Evolutionary conservation across 2,329 filamentous ascomycete species (phyloP).

Genomic region (Fusarium cyanostomum): DNA sequence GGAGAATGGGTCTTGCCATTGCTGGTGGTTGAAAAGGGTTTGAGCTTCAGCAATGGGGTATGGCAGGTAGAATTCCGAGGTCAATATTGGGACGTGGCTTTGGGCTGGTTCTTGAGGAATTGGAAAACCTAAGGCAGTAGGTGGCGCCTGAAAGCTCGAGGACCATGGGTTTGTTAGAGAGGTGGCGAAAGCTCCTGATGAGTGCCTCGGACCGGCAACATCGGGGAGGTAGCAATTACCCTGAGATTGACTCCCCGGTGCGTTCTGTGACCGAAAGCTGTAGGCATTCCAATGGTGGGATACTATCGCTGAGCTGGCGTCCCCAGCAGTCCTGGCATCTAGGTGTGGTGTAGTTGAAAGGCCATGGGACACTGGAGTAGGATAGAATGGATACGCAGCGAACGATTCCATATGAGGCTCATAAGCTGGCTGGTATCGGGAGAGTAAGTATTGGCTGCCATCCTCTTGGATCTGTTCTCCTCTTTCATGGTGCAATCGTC

Average conservation of each 20-base stretch:
- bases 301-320: background rate
- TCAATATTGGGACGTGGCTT: background rate
- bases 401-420: background rate
- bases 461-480: too few species aligned
- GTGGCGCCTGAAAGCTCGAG: background rate
- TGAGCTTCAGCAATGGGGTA: background rate
- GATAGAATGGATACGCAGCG: background rate
- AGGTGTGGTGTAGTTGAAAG: background rate
- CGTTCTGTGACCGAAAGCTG: background rate
- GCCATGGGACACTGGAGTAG: background rate
- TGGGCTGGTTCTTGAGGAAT: background rate
- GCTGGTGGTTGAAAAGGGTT: background rate
- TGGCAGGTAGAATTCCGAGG: background rate
- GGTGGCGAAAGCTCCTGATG: background rate
- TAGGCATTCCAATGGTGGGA: background rate
- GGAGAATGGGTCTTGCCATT: background rate
- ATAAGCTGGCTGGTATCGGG: background rate
- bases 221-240: background rate
- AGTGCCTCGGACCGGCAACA: background rate
- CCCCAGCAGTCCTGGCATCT: background rate
- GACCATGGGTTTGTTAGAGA: background rate
- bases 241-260: background rate
- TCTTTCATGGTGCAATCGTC: background rate
- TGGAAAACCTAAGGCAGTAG: too few species aligned
- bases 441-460: too few species aligned